Percentiles rank a stretch among this genome's conserved stretches.
phyloP scores from a whole-genome alignment of 1,139 yeast species.

The Pneumocystis jirovecii region DNA sequence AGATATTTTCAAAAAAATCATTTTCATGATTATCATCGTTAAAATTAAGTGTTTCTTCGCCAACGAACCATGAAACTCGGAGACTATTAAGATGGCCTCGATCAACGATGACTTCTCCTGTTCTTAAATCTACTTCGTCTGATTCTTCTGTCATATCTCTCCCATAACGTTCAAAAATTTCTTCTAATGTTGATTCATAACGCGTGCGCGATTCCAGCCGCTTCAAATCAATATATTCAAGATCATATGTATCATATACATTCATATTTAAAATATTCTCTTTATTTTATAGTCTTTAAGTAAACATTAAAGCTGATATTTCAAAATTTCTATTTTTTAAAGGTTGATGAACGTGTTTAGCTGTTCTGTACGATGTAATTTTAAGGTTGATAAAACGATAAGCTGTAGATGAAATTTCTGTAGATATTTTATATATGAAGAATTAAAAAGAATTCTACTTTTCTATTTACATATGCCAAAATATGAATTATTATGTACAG shows the following conservation, averaged over 20 bases:
- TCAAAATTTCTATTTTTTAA: neutral
- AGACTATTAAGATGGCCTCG: constrained; percentile 4
- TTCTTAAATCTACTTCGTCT: constrained; percentile 7
- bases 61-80: neutral
- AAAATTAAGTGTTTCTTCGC: neutral
- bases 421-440: neutral
- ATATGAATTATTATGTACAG: neutral
- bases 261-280: neutral
- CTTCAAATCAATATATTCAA: constrained; percentile 22
- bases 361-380: neutral
- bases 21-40: neutral
- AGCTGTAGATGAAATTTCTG: neutral
- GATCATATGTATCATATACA: neutral
- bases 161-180: constrained; percentile 13
- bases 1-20: neutral
- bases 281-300: neutral
- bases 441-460: neutral
- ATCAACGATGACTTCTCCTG: constrained; percentile 9
- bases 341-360: neutral
- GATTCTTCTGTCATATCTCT: constrained; percentile 10
- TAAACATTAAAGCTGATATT: neutral
- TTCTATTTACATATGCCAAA: neutral
- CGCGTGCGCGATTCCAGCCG: constrained; percentile 1
- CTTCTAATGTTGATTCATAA: constrained; percentile 8
- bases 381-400: neutral